Conservation (phyloP, 306 rosid species). For the Pachyrhizus erosus region DNA sequence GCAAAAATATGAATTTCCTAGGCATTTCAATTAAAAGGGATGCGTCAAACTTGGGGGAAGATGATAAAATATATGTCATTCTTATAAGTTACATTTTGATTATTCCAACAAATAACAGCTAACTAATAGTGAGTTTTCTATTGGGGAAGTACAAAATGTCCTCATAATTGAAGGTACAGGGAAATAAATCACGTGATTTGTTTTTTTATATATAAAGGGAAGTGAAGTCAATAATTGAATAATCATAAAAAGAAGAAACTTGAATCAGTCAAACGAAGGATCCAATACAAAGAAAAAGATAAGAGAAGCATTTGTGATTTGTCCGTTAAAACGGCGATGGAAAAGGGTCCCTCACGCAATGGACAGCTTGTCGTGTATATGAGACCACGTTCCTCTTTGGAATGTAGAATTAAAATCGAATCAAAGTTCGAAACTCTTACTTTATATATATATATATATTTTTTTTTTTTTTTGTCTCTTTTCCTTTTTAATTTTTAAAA, state of each 20-base stretch:
- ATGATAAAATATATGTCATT: background rate
- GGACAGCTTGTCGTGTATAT: constrained; percentile 39
- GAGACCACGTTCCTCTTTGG: constrained; percentile 35
- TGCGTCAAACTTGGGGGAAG: background rate
- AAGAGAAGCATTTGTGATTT: constrained; percentile 2
- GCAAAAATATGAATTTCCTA: background rate
- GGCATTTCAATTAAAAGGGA: background rate
- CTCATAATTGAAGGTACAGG: background rate
- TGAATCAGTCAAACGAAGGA: background rate
- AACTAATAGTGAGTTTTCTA: background rate
- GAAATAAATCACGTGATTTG: background rate
- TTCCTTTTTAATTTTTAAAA: background rate
- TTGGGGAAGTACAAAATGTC: background rate
- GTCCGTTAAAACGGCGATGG: constrained; percentile 32
- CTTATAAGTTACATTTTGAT: background rate
- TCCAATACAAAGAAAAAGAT: background rate
- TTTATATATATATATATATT: too few relatives aligned
- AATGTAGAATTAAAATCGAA: constrained; percentile 24
- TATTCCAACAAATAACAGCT: background rate
- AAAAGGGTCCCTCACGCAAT: background rate
- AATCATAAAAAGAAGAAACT: constrained; percentile 22
- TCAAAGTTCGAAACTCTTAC: background rate
- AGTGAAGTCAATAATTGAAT: constrained; percentile 1
- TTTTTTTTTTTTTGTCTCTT: background rate
- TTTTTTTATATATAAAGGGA: background rate